A percentile compares a stretch with the other conserved stretches of the same genome.
These are phyloP conservation scores for Calonectria honghensis DNA, from an alignment of 2,329 filamentous ascomycete species.

Conservation along the genomic window DNA sequence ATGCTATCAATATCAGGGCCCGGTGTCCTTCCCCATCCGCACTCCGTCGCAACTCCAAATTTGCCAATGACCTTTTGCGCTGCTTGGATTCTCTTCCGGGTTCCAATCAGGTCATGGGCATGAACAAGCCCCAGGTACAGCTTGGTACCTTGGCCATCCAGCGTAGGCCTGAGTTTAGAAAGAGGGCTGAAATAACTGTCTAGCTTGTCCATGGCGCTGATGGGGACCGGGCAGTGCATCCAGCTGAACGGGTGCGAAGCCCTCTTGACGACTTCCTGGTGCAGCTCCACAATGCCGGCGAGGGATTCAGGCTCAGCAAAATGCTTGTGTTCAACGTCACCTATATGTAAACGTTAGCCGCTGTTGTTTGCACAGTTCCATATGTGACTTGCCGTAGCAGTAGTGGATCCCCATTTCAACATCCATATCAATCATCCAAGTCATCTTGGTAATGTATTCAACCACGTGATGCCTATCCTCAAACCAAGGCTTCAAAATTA, in stretches of 20 bases:
- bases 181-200: constrained; percentile 15
- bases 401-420: constrained; percentile 32
- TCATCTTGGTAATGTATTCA: constrained; percentile 28
- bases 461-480: constrained; percentile 22
- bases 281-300: constrained; percentile 1
- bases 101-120: constrained; percentile 27
- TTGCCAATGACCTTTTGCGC: constrained; percentile 17
- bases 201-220: constrained; percentile 26
- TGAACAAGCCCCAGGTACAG: constrained; percentile 32
- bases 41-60: constrained; percentile 30
- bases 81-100: constrained; percentile 9
- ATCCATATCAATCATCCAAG: constrained; percentile 1
- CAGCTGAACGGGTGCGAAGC: constrained; percentile 13
- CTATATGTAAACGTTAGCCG: background rate
- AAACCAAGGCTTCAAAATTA: constrained; percentile 25
- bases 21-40: constrained; percentile 27
- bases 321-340: constrained; percentile 34
- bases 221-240: constrained; percentile 31
- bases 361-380: background rate
- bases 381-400: constrained; percentile 27
- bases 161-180: background rate
- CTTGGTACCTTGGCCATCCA: constrained; percentile 18
- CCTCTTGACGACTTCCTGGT: constrained; percentile 17
- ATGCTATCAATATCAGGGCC: constrained; percentile 26
- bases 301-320: constrained; percentile 25